Percentiles rank a stretch among this genome's conserved stretches.
Conservation (phyloP, 1,139 yeast species). For the Suhomyces terraborum region DNA sequence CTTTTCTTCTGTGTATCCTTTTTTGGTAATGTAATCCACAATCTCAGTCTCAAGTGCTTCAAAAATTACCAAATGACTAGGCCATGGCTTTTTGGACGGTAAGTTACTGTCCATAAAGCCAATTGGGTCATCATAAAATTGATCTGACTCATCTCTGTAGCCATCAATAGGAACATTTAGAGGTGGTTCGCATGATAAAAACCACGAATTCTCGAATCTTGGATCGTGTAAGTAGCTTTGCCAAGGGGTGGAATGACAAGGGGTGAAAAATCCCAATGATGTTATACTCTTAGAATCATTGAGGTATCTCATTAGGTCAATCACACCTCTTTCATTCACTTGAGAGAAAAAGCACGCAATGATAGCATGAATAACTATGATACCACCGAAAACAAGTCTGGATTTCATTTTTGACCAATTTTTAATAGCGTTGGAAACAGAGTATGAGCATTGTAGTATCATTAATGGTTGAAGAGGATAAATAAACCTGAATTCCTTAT, state of each 20-base stretch:
- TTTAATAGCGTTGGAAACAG: slow-evolving; percentile 14
- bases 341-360: slow-evolving; percentile 57
- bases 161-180: slow-evolving; percentile 42
- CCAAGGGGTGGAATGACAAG: slow-evolving; percentile 98
- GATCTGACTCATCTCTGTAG: slow-evolving; percentile 87
- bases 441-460: slow-evolving; percentile 19
- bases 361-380: slow-evolving; percentile 42
- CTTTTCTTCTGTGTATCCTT: slow-evolving; percentile 45
- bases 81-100: slow-evolving; percentile 51
- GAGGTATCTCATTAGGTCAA: slow-evolving; percentile 61
- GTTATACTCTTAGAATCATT: slow-evolving; percentile 41
- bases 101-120: slow-evolving; percentile 34
- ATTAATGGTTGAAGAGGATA: slow-evolving; percentile 82
- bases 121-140: slow-evolving; percentile 67
- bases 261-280: slow-evolving; percentile 80
- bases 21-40: background rate
- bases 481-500: slow-evolving; percentile 91
- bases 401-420: slow-evolving; percentile 2
- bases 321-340: slow-evolving; percentile 83
- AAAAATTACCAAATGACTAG: slow-evolving; percentile 70
- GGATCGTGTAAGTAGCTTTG: slow-evolving; percentile 76
- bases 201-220: slow-evolving; percentile 57
- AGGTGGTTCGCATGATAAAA: slow-evolving; percentile 92
- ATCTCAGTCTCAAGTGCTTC: slow-evolving; percentile 50
- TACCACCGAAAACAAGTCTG: slow-evolving; percentile 1